Percentiles rank a stretch among this genome's conserved stretches.
phyloP scores from a whole-genome alignment of 176 grass and related monocot species.

The Oryza nivara region DNA sequence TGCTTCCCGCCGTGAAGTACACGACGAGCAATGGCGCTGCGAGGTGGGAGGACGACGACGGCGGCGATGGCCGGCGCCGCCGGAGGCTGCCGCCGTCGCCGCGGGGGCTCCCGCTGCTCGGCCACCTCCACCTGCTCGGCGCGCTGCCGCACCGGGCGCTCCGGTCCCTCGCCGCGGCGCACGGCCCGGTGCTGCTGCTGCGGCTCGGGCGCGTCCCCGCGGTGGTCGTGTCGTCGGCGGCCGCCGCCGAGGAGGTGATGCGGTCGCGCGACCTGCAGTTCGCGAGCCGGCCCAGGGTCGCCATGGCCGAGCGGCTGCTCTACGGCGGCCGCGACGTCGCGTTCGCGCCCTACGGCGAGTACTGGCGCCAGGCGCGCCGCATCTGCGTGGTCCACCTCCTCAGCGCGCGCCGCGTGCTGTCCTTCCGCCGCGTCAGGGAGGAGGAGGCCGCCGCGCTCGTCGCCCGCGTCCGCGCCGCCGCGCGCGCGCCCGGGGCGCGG shows the following conservation, averaged over 20 bases:
- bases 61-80: too few species aligned
- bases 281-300: slow-evolving; percentile 33
- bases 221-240: slow-evolving; percentile 57
- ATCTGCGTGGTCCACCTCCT: slow-evolving; percentile 57
- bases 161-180: slow-evolving; percentile 33
- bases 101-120: slow-evolving; percentile 47
- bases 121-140: slow-evolving; percentile 56
- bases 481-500: too few species aligned
- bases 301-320: slow-evolving; percentile 38
- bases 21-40: too few species aligned
- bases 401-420: slow-evolving; percentile 12
- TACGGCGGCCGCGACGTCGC: slow-evolving; percentile 48
- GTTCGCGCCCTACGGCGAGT: slow-evolving; percentile 64
- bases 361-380: slow-evolving; percentile 61
- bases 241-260: slow-evolving; percentile 51
- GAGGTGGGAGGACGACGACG: too few species aligned
- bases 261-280: slow-evolving; percentile 52
- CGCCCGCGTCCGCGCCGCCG: too few species aligned
- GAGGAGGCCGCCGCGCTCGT: slow-evolving; percentile 35
- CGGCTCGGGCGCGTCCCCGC: slow-evolving; percentile 45
- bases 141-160: slow-evolving; percentile 47
- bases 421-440: slow-evolving; percentile 38
- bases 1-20: too few species aligned
- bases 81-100: slow-evolving; percentile 32
- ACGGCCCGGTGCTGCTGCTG: slow-evolving; percentile 65